A percentile compares a stretch with the other conserved stretches of the same genome.
Evolutionary conservation across 495 filamentous ascomycete genomes (phyloP).

Genomic region (Daldinia grandis): DNA sequence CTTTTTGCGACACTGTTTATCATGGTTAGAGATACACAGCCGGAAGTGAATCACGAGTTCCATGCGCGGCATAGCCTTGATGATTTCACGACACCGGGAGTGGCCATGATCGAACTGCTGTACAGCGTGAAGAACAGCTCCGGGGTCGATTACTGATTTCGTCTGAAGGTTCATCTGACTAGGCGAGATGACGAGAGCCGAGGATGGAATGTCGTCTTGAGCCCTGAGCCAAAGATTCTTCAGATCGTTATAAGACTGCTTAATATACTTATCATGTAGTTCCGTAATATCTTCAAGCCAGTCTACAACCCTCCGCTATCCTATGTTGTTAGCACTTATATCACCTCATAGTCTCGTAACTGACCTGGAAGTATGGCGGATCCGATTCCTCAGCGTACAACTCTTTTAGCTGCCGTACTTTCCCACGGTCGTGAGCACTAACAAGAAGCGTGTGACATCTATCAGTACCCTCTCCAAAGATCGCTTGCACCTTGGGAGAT

Average conservation of each 20-base stretch:
- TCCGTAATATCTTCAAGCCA: conserved; percentile 25
- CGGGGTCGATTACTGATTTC: conserved; percentile 30
- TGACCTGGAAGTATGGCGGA: conserved; percentile 31
- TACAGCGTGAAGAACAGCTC: conserved; percentile 20
- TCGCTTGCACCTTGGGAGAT: conserved; percentile 30
- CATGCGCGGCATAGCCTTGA: conserved; percentile 32
- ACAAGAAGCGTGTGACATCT: conserved; percentile 33
- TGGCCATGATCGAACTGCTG: conserved; percentile 32
- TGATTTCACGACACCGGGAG: conserved; percentile 19
- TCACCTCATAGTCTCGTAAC: neutral
- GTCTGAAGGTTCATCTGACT: conserved; percentile 11
- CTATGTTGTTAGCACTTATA: neutral
- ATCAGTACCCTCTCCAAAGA: conserved; percentile 33
- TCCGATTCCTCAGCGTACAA: conserved; percentile 37
- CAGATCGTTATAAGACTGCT: conserved; percentile 24
- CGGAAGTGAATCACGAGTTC: conserved; percentile 37
- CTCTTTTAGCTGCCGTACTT: conserved; percentile 24
- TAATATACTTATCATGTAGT: conserved; percentile 13
- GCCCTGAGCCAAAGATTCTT: conserved; percentile 33
- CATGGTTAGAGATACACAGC: conserved; percentile 32
- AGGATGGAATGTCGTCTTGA: conserved; percentile 25
- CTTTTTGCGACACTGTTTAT: neutral
- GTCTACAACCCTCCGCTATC: conserved; percentile 24
- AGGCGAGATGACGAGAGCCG: conserved; percentile 15
- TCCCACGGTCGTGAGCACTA: conserved; percentile 18